Evolutionary conservation across 2,329 filamentous ascomycete genomes (phyloP), one percentile per base, ranked within the genome.

Genomic region (Fusarium temperatum): DNA sequence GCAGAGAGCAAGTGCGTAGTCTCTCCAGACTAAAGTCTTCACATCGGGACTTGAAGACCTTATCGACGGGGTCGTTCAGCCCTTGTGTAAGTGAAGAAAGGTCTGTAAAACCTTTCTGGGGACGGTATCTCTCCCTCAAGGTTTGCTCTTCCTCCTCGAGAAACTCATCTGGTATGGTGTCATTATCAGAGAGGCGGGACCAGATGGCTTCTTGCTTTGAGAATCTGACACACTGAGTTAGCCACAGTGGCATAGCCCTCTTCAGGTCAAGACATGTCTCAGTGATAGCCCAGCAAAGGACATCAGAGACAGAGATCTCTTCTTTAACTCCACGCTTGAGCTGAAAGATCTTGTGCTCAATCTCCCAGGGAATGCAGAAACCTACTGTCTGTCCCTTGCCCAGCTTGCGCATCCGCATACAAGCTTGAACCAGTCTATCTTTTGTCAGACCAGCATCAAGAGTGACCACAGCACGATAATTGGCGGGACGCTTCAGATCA

Each of bases 371-470:
- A 2, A 90, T 81, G 61, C 86, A 89, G 57, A 93, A 93, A 0
- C 88, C 82, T 0, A 94, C 86, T 0, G 89, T 90, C 73, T 95
- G 92, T 0, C 91, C 91, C 6, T 89, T 82, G 0, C 91, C 92
- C 0, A 95, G 84, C 66, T 91, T 89, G 17, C 92, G 81, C 88
- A 94, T 90, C n/a, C 92, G 81, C 90, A 93, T 93, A 66, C 91
- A 92, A 0, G 91, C 91, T 86, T 95, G 92, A 0, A 91, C 89
- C 0, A 94, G 78, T 20, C 87, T 83, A 68, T 95, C 93, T 69
- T 95, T 95, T 0, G 89, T 92, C 3, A 94, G 73, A 8, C 84
- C 83, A 0, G 90, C 85, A 0, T 92, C 92, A 0, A 96, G 78
- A 0, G 92, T 94, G 0, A 95, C 89, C 0, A 89, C 90, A 0